Base-by-base conservation (phyloP, 2,329 filamentous ascomycete species). In the Trichoderma sp. region DNA sequence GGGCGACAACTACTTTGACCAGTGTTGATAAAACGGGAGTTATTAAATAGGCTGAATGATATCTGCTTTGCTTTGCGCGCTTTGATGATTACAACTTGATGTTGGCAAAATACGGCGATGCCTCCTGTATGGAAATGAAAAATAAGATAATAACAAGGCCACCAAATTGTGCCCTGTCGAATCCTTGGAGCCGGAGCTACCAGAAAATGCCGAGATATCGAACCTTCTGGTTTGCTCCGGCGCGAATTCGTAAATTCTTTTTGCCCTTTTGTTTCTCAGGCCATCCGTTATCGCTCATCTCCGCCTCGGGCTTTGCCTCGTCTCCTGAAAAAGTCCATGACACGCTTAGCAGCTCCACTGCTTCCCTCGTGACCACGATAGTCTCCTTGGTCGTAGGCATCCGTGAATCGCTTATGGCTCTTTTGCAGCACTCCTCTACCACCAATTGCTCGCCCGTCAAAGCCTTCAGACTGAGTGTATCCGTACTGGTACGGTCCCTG, bases 281-380 rank as follows among this genome's bases (percentile, higher is more conserved):
- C 68, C 14, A 18, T 50, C 63, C 62, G 67, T 76, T 63, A 76
- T 86, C 88, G 87, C 80, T 88, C 85, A 76, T 91, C 89, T 50
- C 88, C 89, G 74, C 88, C 90, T 81, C 93, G 88, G 79, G 92
- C 94, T 85, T 93, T 95, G 74, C 94, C 94, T 82, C 95, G 91
- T 83, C 95, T 90, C 80, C 97, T 90, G 88, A 99, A 99, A 85
- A 98, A 98, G 85, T 99, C 96, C 95, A 99, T 98, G 53, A 99
- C 97, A 82, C 95, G 92, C 83, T 95, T 93, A 16, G 95, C 95
- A 3, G 95, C 94, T 75, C 94, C 94, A 78, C 92, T 96, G 83
- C 94, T 97, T 62, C 96, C 96, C 38, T 92, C 92, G 81, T 95
- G 92, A 71, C 92, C 90, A 71, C 88, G 88, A 45, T 86, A 88